A percentile compares a stretch with the other conserved stretches of the same genome.
Evolutionary conservation across 2,329 filamentous ascomycete species (phyloP).

Genomic region (Cladophialophora immunda): DNA sequence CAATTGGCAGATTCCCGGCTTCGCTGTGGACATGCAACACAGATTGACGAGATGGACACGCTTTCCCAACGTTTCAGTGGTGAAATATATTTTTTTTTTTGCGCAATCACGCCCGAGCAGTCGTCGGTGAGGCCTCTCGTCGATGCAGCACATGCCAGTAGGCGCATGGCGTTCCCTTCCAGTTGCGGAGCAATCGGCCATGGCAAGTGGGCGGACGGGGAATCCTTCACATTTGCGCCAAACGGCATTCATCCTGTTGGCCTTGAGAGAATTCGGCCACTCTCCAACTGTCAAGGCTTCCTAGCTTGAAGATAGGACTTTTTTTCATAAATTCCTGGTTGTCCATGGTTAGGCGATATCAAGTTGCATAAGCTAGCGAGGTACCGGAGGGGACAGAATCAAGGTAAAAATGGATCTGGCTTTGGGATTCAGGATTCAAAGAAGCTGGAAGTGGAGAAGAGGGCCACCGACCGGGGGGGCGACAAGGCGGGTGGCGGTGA

Average conservation of each 20-base stretch:
- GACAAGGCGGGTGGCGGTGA: conserved; percentile 20
- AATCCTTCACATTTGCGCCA: conserved; percentile 3
- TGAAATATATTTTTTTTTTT: not conserved
- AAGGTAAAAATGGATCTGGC: conserved; percentile 15
- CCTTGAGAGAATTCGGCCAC: not conserved
- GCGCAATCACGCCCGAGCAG: not conserved
- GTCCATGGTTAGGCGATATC: conserved; percentile 3
- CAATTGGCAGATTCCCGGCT: not conserved
- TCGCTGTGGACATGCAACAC: not conserved
- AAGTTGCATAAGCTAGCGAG: conserved; percentile 10
- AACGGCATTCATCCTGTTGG: not conserved
- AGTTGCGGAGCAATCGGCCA: not conserved
- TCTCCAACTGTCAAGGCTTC: not conserved
- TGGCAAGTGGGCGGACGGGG: not conserved
- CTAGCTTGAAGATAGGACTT: conserved; percentile 16
- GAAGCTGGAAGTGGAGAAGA: conserved; percentile 22
- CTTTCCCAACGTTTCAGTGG: not conserved
- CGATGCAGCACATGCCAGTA: not conserved
- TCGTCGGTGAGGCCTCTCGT: not conserved
- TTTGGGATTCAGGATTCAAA: not conserved
- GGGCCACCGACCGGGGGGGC: not conserved
- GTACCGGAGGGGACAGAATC: conserved; percentile 7
- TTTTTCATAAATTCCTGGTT: not conserved
- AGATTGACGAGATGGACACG: not conserved
- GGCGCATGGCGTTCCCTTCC: not conserved